A percentile compares a stretch with the other conserved stretches of the same genome.
phyloP scores from a whole-genome alignment of 1,284 basidiomycete genomes.

The Heimioporus punctisporus region DNA sequence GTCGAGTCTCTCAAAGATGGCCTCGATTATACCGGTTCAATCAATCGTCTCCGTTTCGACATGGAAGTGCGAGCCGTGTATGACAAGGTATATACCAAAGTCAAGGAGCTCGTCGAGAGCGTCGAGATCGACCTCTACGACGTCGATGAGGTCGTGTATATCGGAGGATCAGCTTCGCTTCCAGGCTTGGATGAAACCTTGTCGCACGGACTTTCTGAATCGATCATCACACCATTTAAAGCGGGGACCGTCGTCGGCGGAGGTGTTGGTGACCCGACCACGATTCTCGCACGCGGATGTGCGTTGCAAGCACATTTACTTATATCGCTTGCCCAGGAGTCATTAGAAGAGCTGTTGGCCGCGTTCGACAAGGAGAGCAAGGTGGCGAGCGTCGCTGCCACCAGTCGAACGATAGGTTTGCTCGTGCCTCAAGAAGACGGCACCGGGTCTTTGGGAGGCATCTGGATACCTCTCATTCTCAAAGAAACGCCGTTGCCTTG shows the following conservation, averaged over 20 bases:
- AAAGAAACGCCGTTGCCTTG: constrained; percentile 83
- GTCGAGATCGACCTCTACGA: constrained; percentile 76
- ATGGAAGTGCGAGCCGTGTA: constrained; percentile 83
- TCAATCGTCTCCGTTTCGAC: constrained; percentile 96
- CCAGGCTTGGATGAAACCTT: constrained; percentile 86
- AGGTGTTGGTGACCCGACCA: constrained; percentile 82
- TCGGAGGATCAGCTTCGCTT: constrained; percentile 87
- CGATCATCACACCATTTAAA: constrained; percentile 64
- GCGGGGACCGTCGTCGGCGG: constrained; percentile 69
- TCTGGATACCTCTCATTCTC: constrained; percentile 68
- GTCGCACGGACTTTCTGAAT: constrained; percentile 70
- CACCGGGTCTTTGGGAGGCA: constrained; percentile 52
- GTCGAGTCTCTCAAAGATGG: constrained; percentile 98
- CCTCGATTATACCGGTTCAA: constrained; percentile 88
- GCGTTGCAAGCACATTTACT: constrained; percentile 86
- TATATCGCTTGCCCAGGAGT: constrained; percentile 49
- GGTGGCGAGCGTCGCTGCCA: constrained; percentile 51
- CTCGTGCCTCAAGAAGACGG: constrained; percentile 68
- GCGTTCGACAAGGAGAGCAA: constrained; percentile 54
- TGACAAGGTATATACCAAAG: constrained; percentile 63
- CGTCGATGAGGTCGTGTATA: constrained; percentile 92
- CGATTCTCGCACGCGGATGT: constrained; percentile 88
- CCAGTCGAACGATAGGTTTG: constrained; percentile 77
- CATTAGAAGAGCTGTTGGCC: constrained; percentile 47
- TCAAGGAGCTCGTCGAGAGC: constrained; percentile 62